These are phyloP conservation scores for Taphrina betulina DNA, from an alignment of 1,139 yeast genomes.

Conservation along the genomic window DNA sequence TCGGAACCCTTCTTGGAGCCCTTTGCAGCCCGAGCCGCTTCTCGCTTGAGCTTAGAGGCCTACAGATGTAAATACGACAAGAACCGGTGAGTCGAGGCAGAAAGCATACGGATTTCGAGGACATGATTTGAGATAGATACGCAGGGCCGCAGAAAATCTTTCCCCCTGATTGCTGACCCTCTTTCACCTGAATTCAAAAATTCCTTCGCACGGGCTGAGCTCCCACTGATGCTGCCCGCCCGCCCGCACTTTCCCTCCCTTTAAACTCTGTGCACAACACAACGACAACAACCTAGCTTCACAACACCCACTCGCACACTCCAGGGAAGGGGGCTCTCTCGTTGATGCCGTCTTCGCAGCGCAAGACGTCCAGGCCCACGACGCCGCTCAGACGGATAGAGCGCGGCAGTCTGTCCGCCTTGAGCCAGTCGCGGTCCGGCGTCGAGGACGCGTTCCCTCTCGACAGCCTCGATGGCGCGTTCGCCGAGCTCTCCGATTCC, in stretches of 20 bases:
- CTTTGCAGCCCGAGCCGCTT: conserved; percentile 28
- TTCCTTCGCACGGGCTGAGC: no score
- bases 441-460: conserved; percentile 37
- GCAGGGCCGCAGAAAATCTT: no score
- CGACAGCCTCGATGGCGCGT: conserved; percentile 40
- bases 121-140: background rate
- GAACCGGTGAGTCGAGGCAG: background rate
- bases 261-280: no score
- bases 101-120: conserved; percentile 19
- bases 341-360: conserved; percentile 21
- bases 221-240: no score
- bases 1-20: conserved; percentile 23
- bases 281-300: no score
- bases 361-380: conserved; percentile 38
- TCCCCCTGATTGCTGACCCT: no score
- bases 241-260: no score
- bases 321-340: no score
- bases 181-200: no score
- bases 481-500: conserved; percentile 53
- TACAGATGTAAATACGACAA: background rate
- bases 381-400: conserved; percentile 42
- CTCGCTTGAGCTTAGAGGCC: conserved; percentile 35
- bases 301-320: no score
- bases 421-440: conserved; percentile 36
- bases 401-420: conserved; percentile 40